Conservation (phyloP, 164 flowering plant species). For the Magnolia sinica region DNA sequence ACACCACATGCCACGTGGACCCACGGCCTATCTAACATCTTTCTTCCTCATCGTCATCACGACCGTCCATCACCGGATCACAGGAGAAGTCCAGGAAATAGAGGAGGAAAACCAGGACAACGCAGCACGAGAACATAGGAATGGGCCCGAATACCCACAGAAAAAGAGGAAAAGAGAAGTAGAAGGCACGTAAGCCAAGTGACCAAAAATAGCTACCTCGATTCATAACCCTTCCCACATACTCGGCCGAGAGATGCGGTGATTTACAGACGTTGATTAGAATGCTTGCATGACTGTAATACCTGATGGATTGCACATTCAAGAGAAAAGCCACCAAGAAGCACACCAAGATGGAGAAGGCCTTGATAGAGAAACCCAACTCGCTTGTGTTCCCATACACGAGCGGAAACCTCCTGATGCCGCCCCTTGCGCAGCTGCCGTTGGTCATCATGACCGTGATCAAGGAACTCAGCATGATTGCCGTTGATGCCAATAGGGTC, state of each 20-base stretch:
- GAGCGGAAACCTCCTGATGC: conserved; percentile 7
- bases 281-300: conserved; percentile 16
- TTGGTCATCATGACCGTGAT: conserved; percentile 67
- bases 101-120: conserved; percentile 40
- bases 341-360: conserved; percentile 59
- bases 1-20: conserved; percentile 21
- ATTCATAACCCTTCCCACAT: conserved; percentile 54
- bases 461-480: conserved; percentile 50
- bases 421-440: conserved; percentile 4
- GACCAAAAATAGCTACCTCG: conserved; percentile 81
- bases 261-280: conserved; percentile 21
- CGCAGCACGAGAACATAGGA: conserved; percentile 54
- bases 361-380: conserved; percentile 45
- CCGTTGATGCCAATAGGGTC: conserved; percentile 23
- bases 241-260: conserved; percentile 45
- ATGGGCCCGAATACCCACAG: conserved; percentile 35
- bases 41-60: conserved; percentile 16
- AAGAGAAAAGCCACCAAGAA: conserved; percentile 15
- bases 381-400: conserved; percentile 48
- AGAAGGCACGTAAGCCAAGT: conserved; percentile 71
- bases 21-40: background rate
- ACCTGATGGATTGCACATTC: conserved; percentile 18
- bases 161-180: conserved; percentile 31
- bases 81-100: conserved; percentile 63
- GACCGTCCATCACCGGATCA: conserved; percentile 24